Conservation (phyloP, 2,329 filamentous ascomycete species). For the Fusarium sp. region DNA sequence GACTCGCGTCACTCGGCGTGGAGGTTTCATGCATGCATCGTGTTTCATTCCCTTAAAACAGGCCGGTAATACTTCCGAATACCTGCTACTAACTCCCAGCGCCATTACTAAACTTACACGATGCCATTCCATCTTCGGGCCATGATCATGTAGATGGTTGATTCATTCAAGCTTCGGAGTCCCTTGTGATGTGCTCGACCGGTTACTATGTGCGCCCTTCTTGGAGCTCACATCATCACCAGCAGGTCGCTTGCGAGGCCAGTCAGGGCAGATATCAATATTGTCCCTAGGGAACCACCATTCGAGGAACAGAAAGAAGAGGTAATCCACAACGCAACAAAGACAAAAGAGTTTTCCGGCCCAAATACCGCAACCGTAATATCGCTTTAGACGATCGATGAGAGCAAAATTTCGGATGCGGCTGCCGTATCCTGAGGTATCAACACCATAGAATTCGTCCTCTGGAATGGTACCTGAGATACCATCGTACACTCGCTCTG, state of each 20-base stretch:
- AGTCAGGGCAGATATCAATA: slow-evolving; percentile 91
- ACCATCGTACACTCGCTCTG: slow-evolving; percentile 94
- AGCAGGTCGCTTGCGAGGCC: slow-evolving; percentile 79
- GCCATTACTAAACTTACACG: slow-evolving; percentile 7
- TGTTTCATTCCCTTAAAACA: background rate
- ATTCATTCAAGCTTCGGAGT: slow-evolving; percentile 45
- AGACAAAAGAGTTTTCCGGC: slow-evolving; percentile 97
- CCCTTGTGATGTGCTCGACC: slow-evolving; percentile 53
- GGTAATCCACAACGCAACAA: slow-evolving; percentile 92
- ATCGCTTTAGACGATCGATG: slow-evolving; percentile 94
- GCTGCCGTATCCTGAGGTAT: slow-evolving; percentile 76
- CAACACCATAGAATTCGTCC: slow-evolving; percentile 88
- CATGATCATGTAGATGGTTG: background rate
- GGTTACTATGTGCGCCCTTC: slow-evolving; percentile 50
- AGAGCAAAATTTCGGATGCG: slow-evolving; percentile 88
- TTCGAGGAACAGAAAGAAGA: slow-evolving; percentile 90
- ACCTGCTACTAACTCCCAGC: slow-evolving; percentile 22
- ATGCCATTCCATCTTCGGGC: background rate
- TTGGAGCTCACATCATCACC: slow-evolving; percentile 50
- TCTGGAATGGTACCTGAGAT: slow-evolving; percentile 89
- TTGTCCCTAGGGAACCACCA: slow-evolving; percentile 85
- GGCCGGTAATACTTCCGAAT: background rate
- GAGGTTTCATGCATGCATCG: slow-evolving; percentile 5
- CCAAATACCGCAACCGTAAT: slow-evolving; percentile 99
- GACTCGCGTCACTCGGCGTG: slow-evolving; percentile 16